Evolutionary conservation across 2,329 filamentous ascomycete species (phyloP), one percentile per base, ranked within the genome.

Genomic region (Diaporthe helianthi): DNA sequence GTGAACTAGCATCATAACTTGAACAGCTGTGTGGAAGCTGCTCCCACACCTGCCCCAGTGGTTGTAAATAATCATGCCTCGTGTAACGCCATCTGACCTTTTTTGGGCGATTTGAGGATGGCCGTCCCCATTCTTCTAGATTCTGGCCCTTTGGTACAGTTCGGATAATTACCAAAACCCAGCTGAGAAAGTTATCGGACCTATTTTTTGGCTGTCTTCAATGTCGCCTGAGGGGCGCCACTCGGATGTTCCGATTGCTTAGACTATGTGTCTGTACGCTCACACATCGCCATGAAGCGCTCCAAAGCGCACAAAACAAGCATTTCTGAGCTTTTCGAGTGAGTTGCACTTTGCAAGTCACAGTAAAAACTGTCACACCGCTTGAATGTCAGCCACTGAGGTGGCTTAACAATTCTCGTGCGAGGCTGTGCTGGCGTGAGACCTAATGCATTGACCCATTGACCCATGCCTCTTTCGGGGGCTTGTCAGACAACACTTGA

Each of bases 381-480:
- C 24, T 29, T n/a, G 29, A 24, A 63, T 6, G 12, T 26, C 4
- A 7, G 13, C 19, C 19, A 47, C 13, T 33, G 2, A 9, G 12
- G 44, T 49, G 44, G 58, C 58, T 63, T 24, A n/a, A 47, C 12
- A 12, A 7, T 63, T 63, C 17, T 63, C 58, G 44, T 19, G 58
- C 26, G 58, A 31, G 10, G 33, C 29, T 9, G 5, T 36, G 17
- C 41, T 4, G n/a, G 10, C 10, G 58, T 63, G 33, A 63, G 58
- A 63, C 58, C 58, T 63, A 63, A 31, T 49, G 44, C 58, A 49
- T 36, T 9, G 2, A 8, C 31, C n/a, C 29, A 63, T 24, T 6
- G 8, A 8, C 33, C 29, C 44, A 63, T 49, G 58, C 58, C 58
- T 22, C 7, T 22, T 47, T 36, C 4, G 19, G 41, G 7, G 36